These are phyloP conservation scores for Dysphania ambrosioides DNA, from an alignment of 148 eudicot genomes.

Conservation along the genomic window DNA sequence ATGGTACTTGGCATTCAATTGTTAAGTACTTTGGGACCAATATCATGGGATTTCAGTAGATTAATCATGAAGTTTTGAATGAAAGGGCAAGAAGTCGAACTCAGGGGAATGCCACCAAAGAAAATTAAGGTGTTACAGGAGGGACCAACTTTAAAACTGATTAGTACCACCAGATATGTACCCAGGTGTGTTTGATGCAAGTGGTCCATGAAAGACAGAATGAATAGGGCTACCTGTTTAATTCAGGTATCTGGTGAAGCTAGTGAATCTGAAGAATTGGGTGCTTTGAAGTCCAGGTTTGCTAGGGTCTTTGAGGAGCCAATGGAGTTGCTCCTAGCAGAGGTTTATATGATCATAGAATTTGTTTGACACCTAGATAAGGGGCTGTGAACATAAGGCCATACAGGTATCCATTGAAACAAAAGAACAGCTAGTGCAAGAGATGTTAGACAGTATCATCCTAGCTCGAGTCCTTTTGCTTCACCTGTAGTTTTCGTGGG, in stretches of 20 bases:
- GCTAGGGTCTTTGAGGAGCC: not conserved
- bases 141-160: not conserved
- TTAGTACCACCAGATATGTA: not conserved
- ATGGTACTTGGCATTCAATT: not conserved
- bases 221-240: not conserved
- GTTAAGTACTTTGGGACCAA: not conserved
- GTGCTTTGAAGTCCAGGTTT: not conserved
- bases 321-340: not conserved
- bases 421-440: not conserved
- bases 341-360: not conserved
- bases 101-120: not conserved
- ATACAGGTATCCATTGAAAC: not conserved
- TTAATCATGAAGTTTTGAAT: not conserved
- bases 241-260: too few species aligned
- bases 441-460: too few species aligned
- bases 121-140: too few species aligned
- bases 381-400: not conserved
- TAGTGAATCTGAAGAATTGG: too few species aligned
- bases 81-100: not conserved
- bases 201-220: not conserved
- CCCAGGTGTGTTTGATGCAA: not conserved
- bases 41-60: not conserved
- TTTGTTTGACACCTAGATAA: not conserved
- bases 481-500: not conserved
- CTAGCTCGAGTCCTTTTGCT: not conserved